Evolutionary conservation across 2,329 filamentous ascomycete species (phyloP).

Genomic region (Zymoseptoria ardabiliae): DNA sequence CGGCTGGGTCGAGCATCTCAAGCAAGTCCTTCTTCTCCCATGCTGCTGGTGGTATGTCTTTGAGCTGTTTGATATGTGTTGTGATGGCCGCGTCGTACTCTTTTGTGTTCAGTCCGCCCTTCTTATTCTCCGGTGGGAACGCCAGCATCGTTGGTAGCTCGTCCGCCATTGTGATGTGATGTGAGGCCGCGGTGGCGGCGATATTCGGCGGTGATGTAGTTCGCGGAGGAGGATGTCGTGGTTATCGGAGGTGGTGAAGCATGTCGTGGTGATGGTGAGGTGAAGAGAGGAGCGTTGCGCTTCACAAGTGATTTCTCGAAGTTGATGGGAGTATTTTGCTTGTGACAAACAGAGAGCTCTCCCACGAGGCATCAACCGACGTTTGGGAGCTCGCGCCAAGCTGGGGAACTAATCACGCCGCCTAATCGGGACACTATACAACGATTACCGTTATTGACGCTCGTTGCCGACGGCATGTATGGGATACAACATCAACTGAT

Average conservation of each 20-base stretch:
- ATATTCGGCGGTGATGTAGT: conserved; percentile 2
- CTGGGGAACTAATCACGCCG: not conserved
- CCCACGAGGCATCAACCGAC: not conserved
- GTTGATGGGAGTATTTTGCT: not conserved
- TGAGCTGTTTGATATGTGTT: conserved; percentile 30
- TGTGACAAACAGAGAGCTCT: not conserved
- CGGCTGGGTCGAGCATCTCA: conserved; percentile 46
- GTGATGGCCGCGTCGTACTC: conserved; percentile 35
- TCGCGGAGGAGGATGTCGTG: not conserved
- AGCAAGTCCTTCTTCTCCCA: conserved; percentile 36
- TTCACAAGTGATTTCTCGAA: not conserved
- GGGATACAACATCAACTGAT: no score
- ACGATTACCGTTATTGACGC: not conserved
- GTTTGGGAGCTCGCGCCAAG: not conserved
- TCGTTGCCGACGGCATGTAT: no score
- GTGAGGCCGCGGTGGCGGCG: not conserved
- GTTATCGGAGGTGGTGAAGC: not conserved
- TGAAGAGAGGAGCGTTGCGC: not conserved
- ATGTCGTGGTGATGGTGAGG: not conserved
- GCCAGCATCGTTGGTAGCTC: conserved; percentile 18
- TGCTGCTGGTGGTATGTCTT: conserved; percentile 29
- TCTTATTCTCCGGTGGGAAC: conserved; percentile 29
- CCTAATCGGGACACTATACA: not conserved
- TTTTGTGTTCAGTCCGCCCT: conserved; percentile 24
- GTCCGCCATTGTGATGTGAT: conserved; percentile 20